Conservation (phyloP, 306 rosid genomes). For the Gillenia trifoliata region DNA sequence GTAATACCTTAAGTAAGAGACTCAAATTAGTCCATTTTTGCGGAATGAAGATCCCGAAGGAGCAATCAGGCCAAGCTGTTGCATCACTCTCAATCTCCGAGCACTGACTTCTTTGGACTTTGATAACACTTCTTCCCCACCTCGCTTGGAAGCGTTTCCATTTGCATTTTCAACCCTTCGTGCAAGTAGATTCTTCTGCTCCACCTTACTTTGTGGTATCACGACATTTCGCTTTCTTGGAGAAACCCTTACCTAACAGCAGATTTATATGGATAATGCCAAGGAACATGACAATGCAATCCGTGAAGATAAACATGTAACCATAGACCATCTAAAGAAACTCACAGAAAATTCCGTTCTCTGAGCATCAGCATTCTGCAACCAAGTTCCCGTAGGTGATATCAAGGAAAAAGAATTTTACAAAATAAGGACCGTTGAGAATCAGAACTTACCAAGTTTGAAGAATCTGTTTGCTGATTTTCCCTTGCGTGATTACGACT, state of each 20-base stretch:
- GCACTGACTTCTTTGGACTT: conserved; percentile 33
- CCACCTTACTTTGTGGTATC: background rate
- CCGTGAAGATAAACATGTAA: background rate
- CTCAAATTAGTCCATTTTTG: conserved; percentile 11
- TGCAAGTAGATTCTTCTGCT: background rate
- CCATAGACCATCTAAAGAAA: background rate
- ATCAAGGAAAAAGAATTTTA: background rate
- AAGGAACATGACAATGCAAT: background rate
- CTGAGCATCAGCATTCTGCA: background rate
- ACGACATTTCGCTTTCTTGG: background rate
- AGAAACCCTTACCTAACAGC: conserved; percentile 1
- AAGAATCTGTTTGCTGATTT: background rate
- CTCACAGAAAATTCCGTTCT: background rate
- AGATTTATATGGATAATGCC: background rate
- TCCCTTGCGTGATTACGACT: background rate
- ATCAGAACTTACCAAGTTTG: conserved; percentile 8
- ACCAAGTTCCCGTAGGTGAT: background rate
- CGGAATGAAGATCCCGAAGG: conserved; percentile 57
- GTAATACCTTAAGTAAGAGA: conserved; percentile 3
- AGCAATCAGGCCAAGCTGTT: conserved; percentile 59
- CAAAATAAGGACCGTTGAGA: background rate
- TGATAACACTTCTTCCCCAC: background rate
- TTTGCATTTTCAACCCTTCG: background rate
- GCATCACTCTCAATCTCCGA: conserved; percentile 60
- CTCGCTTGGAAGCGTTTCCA: background rate